A percentile compares a stretch with the other conserved stretches of the same genome.
Conservation (phyloP, 805 yeast genomes). For the Barnettozyma pratensis region DNA sequence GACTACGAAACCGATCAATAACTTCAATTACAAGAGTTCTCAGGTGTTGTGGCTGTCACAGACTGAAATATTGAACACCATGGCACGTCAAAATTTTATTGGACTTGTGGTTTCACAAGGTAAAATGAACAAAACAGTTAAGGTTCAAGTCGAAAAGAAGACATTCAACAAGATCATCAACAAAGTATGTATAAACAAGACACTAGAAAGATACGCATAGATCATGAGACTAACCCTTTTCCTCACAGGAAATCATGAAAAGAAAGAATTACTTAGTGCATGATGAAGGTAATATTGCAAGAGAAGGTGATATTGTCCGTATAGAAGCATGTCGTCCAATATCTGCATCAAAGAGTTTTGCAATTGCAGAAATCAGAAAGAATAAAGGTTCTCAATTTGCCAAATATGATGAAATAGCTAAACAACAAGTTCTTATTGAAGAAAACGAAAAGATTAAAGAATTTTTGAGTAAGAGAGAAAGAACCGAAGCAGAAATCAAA, state of each 20-base stretch:
- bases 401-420: slow-evolving; percentile 68
- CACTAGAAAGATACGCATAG: neutral
- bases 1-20: too few relatives aligned
- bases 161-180: slow-evolving; percentile 67
- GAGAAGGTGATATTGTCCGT: slow-evolving; percentile 94
- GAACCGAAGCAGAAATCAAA: slow-evolving; percentile 24
- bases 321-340: slow-evolving; percentile 86
- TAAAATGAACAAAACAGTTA: slow-evolving; percentile 91
- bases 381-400: slow-evolving; percentile 92
- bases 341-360: slow-evolving; percentile 76
- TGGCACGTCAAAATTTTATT: slow-evolving; percentile 87
- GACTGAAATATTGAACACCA: slow-evolving; percentile 20
- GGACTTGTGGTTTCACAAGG: slow-evolving; percentile 96
- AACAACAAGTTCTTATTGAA: slow-evolving; percentile 58
- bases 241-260: slow-evolving; percentile 50
- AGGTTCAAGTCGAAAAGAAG: slow-evolving; percentile 80
- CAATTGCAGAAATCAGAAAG: slow-evolving; percentile 86
- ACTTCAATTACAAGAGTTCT: too few relatives aligned
- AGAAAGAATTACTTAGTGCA: slow-evolving; percentile 87
- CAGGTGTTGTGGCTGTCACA: too few relatives aligned
- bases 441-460: slow-evolving; percentile 52
- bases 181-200: slow-evolving; percentile 29
- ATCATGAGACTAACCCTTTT: neutral
- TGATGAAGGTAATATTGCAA: slow-evolving; percentile 86
- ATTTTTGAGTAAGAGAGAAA: slow-evolving; percentile 46